These are phyloP conservation scores for Cyclotella kingstonii DNA, from an alignment of 108 stramenopile species.

Conservation along the genomic window DNA sequence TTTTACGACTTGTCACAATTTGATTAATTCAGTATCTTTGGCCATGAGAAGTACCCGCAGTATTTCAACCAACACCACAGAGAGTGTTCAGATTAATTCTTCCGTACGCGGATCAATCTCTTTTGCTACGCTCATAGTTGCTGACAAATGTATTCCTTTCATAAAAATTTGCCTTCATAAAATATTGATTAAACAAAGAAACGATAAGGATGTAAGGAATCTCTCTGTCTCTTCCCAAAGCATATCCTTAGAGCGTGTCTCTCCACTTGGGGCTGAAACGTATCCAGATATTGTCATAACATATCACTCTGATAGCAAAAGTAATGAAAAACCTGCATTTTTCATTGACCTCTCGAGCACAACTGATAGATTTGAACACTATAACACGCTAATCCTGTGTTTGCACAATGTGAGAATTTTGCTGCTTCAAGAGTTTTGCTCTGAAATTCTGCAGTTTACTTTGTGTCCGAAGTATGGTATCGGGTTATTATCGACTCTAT, in stretches of 20 bases:
- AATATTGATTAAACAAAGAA: no score
- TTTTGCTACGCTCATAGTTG: conserved; percentile 13
- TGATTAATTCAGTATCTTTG: background rate
- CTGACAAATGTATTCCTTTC: conserved; percentile 37
- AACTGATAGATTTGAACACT: background rate
- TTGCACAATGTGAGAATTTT: conserved; percentile 54
- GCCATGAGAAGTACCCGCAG: background rate
- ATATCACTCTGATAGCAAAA: conserved; percentile 12
- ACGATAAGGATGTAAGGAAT: no score
- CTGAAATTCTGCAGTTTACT: conserved; percentile 70
- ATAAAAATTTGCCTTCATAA: conserved; percentile 7
- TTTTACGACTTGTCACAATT: background rate
- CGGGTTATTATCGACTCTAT: conserved; percentile 30
- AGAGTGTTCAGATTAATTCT: background rate
- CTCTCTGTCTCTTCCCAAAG: no score
- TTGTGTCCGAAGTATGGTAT: conserved; percentile 60
- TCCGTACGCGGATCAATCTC: conserved; percentile 20
- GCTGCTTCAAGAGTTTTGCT: conserved; percentile 54
- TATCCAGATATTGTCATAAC: conserved; percentile 51
- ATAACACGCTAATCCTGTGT: conserved; percentile 26
- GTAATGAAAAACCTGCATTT: conserved; percentile 21
- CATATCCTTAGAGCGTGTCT: conserved; percentile 25
- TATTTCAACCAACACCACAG: background rate
- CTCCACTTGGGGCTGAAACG: conserved; percentile 16
- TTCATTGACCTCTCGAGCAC: conserved; percentile 19